Conservation (phyloP, 306 rosid genomes). For the Argentina anserina region DNA sequence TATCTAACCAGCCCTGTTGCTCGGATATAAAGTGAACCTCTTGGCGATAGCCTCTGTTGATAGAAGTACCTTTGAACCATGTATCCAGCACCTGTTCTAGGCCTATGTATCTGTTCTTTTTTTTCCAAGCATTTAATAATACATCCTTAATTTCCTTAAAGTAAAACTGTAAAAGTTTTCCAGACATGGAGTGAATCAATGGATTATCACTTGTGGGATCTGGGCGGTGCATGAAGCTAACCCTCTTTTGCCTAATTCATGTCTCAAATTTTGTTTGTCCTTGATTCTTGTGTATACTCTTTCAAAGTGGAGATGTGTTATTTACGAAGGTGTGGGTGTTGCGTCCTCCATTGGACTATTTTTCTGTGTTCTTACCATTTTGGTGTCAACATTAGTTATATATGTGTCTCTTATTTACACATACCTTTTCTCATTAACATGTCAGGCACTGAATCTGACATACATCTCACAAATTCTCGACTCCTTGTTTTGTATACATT, state of each 20-base stretch:
- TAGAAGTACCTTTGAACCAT: slow-evolving; percentile 4
- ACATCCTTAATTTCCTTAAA: not conserved
- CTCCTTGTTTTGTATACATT: not conserved
- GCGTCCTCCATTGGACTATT: not conserved
- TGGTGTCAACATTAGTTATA: not conserved
- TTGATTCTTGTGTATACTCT: not conserved
- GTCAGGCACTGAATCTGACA: not conserved
- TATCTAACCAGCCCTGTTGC: slow-evolving; percentile 2
- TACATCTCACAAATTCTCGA: not conserved
- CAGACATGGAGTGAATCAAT: not conserved
- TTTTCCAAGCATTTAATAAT: too few relatives aligned
- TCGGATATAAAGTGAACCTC: not conserved
- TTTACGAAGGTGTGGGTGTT: not conserved
- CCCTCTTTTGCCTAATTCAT: not conserved
- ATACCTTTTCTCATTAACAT: not conserved
- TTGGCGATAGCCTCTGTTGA: not conserved
- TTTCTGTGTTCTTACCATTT: not conserved
- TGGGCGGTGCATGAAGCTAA: not conserved
- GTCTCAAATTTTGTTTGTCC: not conserved
- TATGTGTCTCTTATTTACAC: not conserved
- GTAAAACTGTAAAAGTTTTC: too few relatives aligned
- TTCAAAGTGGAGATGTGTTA: not conserved
- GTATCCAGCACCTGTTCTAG: not conserved
- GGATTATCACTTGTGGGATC: not conserved
- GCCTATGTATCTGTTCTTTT: slow-evolving; percentile 1